phyloP scores from a whole-genome alignment of 768 basidiomycete species.

The Trametes punicea region DNA sequence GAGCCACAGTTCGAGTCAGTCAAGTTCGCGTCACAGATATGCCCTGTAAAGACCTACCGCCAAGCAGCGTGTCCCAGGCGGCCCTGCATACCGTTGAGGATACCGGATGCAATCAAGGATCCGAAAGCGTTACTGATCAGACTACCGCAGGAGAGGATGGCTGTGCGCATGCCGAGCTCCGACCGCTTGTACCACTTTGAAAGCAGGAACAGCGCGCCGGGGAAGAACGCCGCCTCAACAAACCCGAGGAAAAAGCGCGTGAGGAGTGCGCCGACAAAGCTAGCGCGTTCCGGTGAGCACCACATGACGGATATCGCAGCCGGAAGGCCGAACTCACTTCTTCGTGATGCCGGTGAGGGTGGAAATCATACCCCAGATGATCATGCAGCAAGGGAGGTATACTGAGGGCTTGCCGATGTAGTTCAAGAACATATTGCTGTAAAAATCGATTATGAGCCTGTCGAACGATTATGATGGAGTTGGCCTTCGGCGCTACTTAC shows the following conservation, averaged over 20 bases:
- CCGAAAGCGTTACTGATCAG: slow-evolving; percentile 83
- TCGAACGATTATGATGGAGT: background rate
- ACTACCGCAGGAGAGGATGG: slow-evolving; percentile 68
- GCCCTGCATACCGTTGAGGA: slow-evolving; percentile 70
- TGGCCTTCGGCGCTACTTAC: slow-evolving; percentile 45
- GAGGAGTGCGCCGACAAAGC: slow-evolving; percentile 58
- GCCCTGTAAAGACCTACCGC: too few species aligned
- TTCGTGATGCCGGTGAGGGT: slow-evolving; percentile 39
- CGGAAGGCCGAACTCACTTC: slow-evolving; percentile 14
- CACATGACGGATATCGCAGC: slow-evolving; percentile 12
- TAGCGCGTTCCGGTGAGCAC: background rate
- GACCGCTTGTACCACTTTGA: slow-evolving; percentile 72
- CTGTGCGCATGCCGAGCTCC: slow-evolving; percentile 68
- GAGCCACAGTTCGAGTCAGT: too few species aligned
- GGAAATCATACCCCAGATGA: slow-evolving; percentile 60
- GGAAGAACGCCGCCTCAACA: slow-evolving; percentile 60
- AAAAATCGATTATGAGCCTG: background rate
- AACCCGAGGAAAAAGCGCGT: slow-evolving; percentile 77
- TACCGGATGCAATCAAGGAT: slow-evolving; percentile 71
- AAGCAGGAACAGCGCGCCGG: slow-evolving; percentile 60
- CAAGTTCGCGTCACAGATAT: too few species aligned
- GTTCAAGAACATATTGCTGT: slow-evolving; percentile 69
- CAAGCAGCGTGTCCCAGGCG: slow-evolving; percentile 66
- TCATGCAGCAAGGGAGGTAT: slow-evolving; percentile 66
- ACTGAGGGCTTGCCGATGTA: slow-evolving; percentile 65